Conservation (phyloP, 257 asterid genomes). For the Knoxia roxburghii region DNA sequence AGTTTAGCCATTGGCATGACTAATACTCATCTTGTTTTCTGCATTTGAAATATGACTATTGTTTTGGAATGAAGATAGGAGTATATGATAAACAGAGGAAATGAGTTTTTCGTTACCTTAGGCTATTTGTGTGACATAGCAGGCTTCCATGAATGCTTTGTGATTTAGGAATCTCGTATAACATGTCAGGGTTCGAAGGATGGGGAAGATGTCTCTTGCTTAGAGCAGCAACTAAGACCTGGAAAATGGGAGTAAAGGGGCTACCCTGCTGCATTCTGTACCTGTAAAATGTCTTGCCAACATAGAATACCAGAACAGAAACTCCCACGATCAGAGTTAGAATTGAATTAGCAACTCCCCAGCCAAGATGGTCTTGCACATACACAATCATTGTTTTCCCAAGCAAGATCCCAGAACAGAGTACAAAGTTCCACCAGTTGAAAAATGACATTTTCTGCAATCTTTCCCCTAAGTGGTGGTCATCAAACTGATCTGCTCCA, state of each 20-base stretch:
- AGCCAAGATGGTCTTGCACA: constrained; percentile 55
- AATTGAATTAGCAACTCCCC: constrained; percentile 53
- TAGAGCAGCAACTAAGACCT: constrained; percentile 57
- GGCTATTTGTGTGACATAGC: constrained; percentile 53
- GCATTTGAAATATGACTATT: too few species aligned
- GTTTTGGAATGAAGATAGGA: too few species aligned
- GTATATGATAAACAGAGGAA: neutral
- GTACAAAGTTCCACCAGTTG: constrained; percentile 81
- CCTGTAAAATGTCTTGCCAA: constrained; percentile 58
- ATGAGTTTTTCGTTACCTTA: constrained; percentile 16
- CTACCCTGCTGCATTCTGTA: constrained; percentile 51
- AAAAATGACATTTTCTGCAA: constrained; percentile 61
- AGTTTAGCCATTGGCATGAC: neutral
- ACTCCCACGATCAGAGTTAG: constrained; percentile 48
- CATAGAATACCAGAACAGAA: constrained; percentile 29
- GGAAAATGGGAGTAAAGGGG: constrained; percentile 51
- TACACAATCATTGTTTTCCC: constrained; percentile 56
- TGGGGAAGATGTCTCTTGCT: constrained; percentile 40
- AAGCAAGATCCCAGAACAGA: constrained; percentile 51
- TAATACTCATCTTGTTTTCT: too few species aligned
- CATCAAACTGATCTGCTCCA: constrained; percentile 89
- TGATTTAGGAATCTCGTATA: constrained; percentile 48
- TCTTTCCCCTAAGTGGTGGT: constrained; percentile 51
- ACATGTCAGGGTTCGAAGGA: constrained; percentile 34
- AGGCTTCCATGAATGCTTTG: constrained; percentile 42